Percentiles rank a stretch among this genome's conserved stretches.
phyloP scores from a whole-genome alignment of 495 filamentous ascomycete species.

The Penicillium diatomitis region DNA sequence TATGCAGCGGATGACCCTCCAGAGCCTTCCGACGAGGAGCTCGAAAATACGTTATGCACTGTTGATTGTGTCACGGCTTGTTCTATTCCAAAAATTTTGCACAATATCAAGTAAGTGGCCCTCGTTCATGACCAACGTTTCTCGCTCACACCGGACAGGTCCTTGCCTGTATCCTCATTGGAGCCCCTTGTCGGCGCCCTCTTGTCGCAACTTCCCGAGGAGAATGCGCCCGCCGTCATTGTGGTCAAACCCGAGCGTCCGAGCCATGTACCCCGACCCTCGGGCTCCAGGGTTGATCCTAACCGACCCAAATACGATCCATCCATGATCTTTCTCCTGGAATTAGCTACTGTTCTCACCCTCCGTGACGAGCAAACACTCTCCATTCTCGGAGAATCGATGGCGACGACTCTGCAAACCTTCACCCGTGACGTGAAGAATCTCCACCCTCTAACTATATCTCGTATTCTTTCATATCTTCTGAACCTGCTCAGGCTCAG shows the following conservation, averaged over 20 bases:
- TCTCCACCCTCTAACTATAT: constrained; percentile 71
- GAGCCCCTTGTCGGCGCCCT: constrained; percentile 62
- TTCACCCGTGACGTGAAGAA: constrained; percentile 70
- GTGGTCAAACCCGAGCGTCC: constrained; percentile 77
- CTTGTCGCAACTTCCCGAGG: constrained; percentile 77
- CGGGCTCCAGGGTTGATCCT: constrained; percentile 41
- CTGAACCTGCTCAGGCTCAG: constrained; percentile 75
- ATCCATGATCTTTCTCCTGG: constrained; percentile 75
- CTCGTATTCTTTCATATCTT: constrained; percentile 77
- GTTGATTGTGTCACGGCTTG: constrained; percentile 92
- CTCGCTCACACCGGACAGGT: constrained; percentile 22
- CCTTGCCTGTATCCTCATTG: constrained; percentile 58
- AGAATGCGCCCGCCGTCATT: constrained; percentile 71
- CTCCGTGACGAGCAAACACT: constrained; percentile 68
- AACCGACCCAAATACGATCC: constrained; percentile 69
- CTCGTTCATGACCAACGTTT: neutral
- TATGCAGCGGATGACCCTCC: constrained; percentile 97
- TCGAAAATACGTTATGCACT: constrained; percentile 89
- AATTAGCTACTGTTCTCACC: constrained; percentile 77
- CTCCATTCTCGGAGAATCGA: constrained; percentile 59
- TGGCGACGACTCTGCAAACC: constrained; percentile 70
- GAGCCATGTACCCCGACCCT: constrained; percentile 36
- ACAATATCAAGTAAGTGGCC: constrained; percentile 68
- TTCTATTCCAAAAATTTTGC: constrained; percentile 71
- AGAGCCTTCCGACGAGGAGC: constrained; percentile 92